phyloP scores from a whole-genome alignment of 2,329 filamentous ascomycete species.

The Tympanopsis confertula region DNA sequence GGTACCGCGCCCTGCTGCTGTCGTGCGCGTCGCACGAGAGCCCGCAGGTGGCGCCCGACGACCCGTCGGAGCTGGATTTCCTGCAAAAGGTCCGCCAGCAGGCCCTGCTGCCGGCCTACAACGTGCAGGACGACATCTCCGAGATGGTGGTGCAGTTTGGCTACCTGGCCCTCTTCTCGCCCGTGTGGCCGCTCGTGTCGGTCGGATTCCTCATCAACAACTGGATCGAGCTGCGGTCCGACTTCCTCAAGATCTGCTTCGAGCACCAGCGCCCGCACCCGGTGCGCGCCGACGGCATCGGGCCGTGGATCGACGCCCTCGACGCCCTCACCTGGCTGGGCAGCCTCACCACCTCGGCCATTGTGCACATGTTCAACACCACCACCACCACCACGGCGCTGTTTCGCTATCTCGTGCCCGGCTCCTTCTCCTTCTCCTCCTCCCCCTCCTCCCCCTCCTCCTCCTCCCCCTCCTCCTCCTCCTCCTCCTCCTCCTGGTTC shows the following conservation, averaged over 20 bases:
- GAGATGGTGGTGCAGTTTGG: conserved; percentile 55
- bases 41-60: conserved; percentile 30
- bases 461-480: conserved; percentile 55
- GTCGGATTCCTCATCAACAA: conserved; percentile 66
- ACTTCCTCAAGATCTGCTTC: conserved; percentile 65
- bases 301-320: conserved; percentile 59
- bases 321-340: conserved; percentile 62
- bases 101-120: conserved; percentile 47
- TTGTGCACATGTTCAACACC: conserved; percentile 66
- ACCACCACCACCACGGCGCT: conserved; percentile 51
- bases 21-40: conserved; percentile 11
- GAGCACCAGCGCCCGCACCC: conserved; percentile 64
- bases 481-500: conserved; percentile 66
- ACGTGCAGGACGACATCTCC: conserved; percentile 49
- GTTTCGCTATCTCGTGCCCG: too few species aligned
- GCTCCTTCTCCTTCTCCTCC: conserved; percentile 44
- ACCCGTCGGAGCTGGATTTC: conserved; percentile 43
- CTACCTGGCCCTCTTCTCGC: conserved; percentile 49
- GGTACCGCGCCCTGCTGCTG: conserved; percentile 11
- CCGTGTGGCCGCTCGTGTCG: conserved; percentile 56
- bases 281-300: conserved; percentile 60
- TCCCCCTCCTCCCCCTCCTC: conserved; percentile 54
- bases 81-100: conserved; percentile 48
- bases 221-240: conserved; percentile 66
- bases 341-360: conserved; percentile 58